Evolutionary conservation across 768 basidiomycete species (phyloP).

Genomic region (Serendipita vermifera): DNA sequence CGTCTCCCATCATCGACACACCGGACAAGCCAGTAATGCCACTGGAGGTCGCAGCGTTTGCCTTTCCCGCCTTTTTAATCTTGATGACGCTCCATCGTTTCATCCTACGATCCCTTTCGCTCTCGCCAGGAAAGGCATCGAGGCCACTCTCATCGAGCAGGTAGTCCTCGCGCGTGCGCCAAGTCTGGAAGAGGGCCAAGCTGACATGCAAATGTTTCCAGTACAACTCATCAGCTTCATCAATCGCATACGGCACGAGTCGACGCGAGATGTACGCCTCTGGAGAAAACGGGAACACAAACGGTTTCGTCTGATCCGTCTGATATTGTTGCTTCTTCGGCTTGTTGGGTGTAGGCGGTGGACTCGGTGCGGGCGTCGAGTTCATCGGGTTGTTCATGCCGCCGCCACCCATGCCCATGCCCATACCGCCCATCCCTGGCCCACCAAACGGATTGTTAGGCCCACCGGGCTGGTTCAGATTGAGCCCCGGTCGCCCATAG

Average conservation of each 20-base stretch:
- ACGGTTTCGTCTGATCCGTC: slow-evolving; percentile 87
- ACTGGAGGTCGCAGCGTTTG: no score
- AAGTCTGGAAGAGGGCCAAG: slow-evolving; percentile 82
- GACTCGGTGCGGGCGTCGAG: slow-evolving; percentile 82
- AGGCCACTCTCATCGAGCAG: slow-evolving; percentile 88
- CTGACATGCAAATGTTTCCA: slow-evolving; percentile 83
- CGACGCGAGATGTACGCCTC: slow-evolving; percentile 38
- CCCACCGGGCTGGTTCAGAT: no score
- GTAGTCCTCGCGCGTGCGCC: slow-evolving; percentile 89
- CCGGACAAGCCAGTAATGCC: no score
- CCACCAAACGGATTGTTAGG: no score
- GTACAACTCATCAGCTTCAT: slow-evolving; percentile 88
- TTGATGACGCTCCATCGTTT: slow-evolving; percentile 1
- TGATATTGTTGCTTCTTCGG: slow-evolving; percentile 98
- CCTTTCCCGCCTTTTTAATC: no score
- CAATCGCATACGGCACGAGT: slow-evolving; percentile 89
- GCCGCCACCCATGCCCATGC: no score
- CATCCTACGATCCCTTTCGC: background rate
- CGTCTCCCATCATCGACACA: background rate
- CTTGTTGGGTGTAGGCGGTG: slow-evolving; percentile 61
- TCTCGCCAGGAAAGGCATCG: slow-evolving; percentile 55
- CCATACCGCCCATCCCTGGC: no score
- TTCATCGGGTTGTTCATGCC: slow-evolving; percentile 30
- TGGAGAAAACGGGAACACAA: slow-evolving; percentile 91
- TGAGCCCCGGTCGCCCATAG: no score